Evolutionary conservation across 2,329 filamentous ascomycete species (phyloP).

Genomic region (Verticillium tricorpus): DNA sequence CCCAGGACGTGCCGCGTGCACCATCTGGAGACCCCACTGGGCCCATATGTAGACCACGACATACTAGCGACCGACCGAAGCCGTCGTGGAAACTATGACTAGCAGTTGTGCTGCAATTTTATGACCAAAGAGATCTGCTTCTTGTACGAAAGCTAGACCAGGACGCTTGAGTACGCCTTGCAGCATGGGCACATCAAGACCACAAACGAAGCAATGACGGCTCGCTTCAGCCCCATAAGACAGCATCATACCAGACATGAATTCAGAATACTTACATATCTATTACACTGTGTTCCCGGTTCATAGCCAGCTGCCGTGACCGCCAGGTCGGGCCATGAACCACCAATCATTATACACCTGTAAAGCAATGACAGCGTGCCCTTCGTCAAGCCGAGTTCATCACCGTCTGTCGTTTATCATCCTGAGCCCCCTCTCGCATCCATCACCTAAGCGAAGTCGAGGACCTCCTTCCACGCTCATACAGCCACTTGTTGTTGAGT

Average conservation of each 20-base stretch:
- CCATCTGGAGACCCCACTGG: too few relatives aligned
- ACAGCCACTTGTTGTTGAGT: slow-evolving; percentile 91
- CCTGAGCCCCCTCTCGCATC: background rate
- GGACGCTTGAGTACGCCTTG: background rate
- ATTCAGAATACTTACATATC: background rate
- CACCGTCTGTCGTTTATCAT: background rate
- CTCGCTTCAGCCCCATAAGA: background rate
- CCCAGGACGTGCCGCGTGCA: too few relatives aligned
- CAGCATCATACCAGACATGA: background rate
- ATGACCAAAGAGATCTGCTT: too few relatives aligned
- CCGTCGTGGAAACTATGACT: too few relatives aligned
- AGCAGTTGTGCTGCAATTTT: too few relatives aligned
- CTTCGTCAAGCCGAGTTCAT: background rate
- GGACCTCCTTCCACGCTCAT: slow-evolving; percentile 69
- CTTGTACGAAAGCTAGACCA: too few relatives aligned
- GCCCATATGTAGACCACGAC: too few relatives aligned
- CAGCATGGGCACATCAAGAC: background rate
- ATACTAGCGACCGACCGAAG: too few relatives aligned
- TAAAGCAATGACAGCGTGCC: background rate
- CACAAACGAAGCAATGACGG: background rate
- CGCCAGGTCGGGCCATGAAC: background rate
- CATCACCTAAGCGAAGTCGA: slow-evolving; percentile 18
- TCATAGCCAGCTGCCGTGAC: background rate
- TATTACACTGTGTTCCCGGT: background rate
- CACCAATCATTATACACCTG: background rate